Base-by-base conservation (phyloP, 257 asterid species). In the Salvia miltiorrhiza region DNA sequence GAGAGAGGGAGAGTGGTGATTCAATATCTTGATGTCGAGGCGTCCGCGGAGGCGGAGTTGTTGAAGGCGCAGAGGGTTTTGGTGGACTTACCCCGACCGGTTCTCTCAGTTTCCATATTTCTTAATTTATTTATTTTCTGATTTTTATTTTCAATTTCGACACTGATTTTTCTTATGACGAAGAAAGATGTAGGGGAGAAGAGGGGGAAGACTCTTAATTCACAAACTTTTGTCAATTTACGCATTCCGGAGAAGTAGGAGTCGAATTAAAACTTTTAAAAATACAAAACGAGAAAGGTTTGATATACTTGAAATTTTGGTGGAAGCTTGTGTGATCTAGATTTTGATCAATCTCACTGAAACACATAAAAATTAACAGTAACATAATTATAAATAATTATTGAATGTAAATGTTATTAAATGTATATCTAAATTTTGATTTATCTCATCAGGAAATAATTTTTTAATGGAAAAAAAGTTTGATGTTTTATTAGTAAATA, bases 41-140 rank as follows among this genome's bases (percentile, higher is more conserved):
- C 65, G 33, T 37, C 72, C 75, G 72, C 72, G 56, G 70, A 66
- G 12, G 72, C 72, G 56, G 70, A 66, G 12, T 12, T 13, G 7
- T 21, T 10, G 21, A 28, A 43, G 65, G 64, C 24, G 24, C 13
- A 17, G 71, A 71, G 64, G 75, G 63, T 62, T 66, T 77, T 39
- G 24, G 75, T 17, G 24, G 74, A 19, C 28, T 49, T 24, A 4
- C 11, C 52, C 48, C 53, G 17, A 30, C 57, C 35, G 10, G 4
- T 23, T 65, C 30, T 47, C 55, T 54, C 4, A 37, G 14, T 17
- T 62, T 63, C 3, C 0, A 5, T 20, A 40, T 30, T 70, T 47
- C 5, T 33, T 3, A 9, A 2, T 53, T 32, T 54, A 6, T 26
- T 44, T 57, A 1, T 17, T 28, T 66, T 20, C 9, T n/a, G 32